phyloP scores from a whole-genome alignment of 2,329 filamentous ascomycete genomes.

The Fusarium humuli region DNA sequence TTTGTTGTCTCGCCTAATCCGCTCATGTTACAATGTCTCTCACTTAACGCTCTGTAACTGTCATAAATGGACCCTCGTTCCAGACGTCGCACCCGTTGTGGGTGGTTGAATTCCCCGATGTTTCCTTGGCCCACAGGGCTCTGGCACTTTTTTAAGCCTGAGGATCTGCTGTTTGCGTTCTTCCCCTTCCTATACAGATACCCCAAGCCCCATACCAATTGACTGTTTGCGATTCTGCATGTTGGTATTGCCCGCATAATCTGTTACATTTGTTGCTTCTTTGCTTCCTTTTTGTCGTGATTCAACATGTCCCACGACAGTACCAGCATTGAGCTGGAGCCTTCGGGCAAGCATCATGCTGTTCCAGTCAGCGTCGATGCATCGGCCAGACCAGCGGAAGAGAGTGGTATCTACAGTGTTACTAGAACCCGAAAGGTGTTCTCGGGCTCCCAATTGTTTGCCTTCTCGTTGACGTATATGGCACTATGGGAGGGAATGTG shows the following conservation, averaged over 20 bases:
- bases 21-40: neutral
- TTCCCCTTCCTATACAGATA: neutral
- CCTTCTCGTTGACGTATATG: conserved; percentile 44
- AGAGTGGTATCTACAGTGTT: conserved; percentile 34
- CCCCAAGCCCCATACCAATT: neutral
- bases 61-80: neutral
- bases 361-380: conserved; percentile 25
- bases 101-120: conserved; percentile 2
- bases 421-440: conserved; percentile 42
- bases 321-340: conserved; percentile 36
- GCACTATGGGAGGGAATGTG: conserved; percentile 45
- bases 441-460: conserved; percentile 43
- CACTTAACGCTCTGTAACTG: neutral
- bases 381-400: conserved; percentile 18
- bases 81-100: conserved; percentile 7
- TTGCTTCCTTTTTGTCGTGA: too few relatives aligned
- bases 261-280: neutral
- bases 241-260: neutral
- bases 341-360: conserved; percentile 23
- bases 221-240: conserved; percentile 10
- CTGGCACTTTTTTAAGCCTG: conserved; percentile 15
- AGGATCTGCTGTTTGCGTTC: conserved; percentile 2
- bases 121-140: conserved; percentile 4
- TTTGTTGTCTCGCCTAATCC: neutral
- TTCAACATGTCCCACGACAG: conserved; percentile 28